A percentile compares a stretch with the other conserved stretches of the same genome.
Evolutionary conservation across 306 rosid genomes (phyloP).

Genomic region (Pyrus pyrifolia): DNA sequence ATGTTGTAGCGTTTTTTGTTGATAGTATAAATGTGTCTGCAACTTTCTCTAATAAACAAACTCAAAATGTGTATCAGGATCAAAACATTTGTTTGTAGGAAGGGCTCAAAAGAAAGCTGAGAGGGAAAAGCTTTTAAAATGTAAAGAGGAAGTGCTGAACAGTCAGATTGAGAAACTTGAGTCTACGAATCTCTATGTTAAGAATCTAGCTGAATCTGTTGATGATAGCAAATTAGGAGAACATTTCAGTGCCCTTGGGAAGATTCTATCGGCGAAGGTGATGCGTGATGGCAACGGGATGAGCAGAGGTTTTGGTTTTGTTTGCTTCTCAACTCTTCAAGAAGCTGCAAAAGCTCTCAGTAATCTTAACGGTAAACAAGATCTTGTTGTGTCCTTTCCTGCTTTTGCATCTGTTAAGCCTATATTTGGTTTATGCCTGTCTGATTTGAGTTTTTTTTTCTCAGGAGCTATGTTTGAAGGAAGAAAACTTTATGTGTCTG

Average conservation of each 20-base stretch:
- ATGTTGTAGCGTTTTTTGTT: background rate
- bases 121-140: background rate
- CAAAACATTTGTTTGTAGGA: conserved; percentile 7
- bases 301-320: conserved; percentile 4
- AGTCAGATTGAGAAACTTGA: background rate
- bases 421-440: background rate
- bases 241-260: background rate
- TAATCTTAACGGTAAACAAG: background rate
- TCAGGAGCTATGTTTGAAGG: background rate
- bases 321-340: conserved; percentile 6
- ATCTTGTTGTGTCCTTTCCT: background rate
- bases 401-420: background rate
- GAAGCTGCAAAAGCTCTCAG: background rate
- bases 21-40: background rate
- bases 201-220: background rate
- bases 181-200: conserved; percentile 5
- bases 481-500: background rate
- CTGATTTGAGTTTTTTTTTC: background rate
- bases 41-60: background rate
- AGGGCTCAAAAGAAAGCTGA: conserved; percentile 18
- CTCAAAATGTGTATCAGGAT: conserved; percentile 13
- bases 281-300: background rate
- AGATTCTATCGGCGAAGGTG: background rate
- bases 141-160: background rate
- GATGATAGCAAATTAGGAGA: background rate